Base-by-base conservation (phyloP, 2,329 filamentous ascomycete species). In the Alternaria postmessia region DNA sequence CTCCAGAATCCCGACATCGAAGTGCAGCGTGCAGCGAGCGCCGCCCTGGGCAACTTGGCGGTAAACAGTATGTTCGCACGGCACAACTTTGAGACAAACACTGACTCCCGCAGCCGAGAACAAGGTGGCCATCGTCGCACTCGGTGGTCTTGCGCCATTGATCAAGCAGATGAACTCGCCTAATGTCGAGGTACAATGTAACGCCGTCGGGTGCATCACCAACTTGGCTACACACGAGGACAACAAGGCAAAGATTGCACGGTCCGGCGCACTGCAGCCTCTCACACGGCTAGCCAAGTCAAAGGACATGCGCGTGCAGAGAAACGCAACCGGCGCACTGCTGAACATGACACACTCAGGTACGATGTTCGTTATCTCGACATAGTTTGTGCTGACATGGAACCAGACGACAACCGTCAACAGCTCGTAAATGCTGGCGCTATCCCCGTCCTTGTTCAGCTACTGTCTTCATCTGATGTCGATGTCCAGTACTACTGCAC, bases 401-500 rank as follows among this genome's bases (percentile, higher is more conserved):
- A 65, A 39, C 20, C 77, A 95, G 95, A 98, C 78, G 95, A 99
- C 80, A 99, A 99, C 79, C 89, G 95, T 69, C 93, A 98, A 80
- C 94, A 99, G 79, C 90, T 99, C 28, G 95, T 99, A 68, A 96
- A 96, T 68, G 95, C 95, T 46, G 94, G 94, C 64, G 95, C 95
- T n/a, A 97, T 99, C 67, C 95, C 95, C 5, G 94, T 99, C 8
- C 88, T 99, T 26, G 95, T 99, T 41, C 93, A 97, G 75, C 88
- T 99, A 24, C 89, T 99, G 46, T 93, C 92, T 8, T 98, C 95
- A 26, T 84, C 90, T 59, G 95, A 99, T 75, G 94, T 97, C 68
- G 95, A 99, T 76, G 95, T 99, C 32, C 95, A 99, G 81, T 99
- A 99, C 81, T 99, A 99, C 81, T 99, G 95, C 83, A 99, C 95